A percentile compares a stretch with the other conserved stretches of the same genome.
phyloP scores from a whole-genome alignment of 805 yeast species.

The Candida hispaniensis region DNA sequence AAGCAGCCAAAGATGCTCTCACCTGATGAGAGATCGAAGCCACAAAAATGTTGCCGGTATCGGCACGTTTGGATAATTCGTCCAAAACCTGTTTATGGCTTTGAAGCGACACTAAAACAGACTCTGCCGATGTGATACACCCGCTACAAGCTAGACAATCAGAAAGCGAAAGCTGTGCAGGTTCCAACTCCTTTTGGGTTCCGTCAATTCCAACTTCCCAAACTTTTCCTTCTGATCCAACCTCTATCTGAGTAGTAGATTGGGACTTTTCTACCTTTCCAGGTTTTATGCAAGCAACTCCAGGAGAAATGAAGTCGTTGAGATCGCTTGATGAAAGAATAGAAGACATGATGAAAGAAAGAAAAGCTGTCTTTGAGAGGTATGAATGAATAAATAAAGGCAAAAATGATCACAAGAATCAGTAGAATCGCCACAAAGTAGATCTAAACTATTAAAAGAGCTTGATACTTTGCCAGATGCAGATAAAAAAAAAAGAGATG shows the following conservation, averaged over 20 bases:
- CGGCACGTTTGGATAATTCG: constrained; percentile 35
- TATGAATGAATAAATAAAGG: too few species aligned
- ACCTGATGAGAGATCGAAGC: constrained; percentile 80
- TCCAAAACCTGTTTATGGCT: constrained; percentile 69
- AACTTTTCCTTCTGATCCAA: constrained; percentile 54
- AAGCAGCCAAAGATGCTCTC: constrained; percentile 68
- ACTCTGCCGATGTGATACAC: constrained; percentile 96
- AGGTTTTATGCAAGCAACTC: constrained; percentile 90
- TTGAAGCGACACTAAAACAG: constrained; percentile 80
- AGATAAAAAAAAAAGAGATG: too few species aligned
- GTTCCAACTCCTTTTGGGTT: constrained; percentile 38
- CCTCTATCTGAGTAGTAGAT: constrained; percentile 36
- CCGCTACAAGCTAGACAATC: constrained; percentile 97
- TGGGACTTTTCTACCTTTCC: constrained; percentile 36
- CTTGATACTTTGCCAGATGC: too few species aligned
- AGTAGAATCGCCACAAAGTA: too few species aligned
- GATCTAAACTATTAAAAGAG: too few species aligned
- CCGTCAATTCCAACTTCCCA: constrained; percentile 54
- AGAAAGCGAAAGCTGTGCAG: constrained; percentile 79
- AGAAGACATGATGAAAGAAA: constrained; percentile 77
- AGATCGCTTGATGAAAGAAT: constrained; percentile 79
- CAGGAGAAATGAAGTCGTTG: constrained; percentile 90
- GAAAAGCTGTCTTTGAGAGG: too few species aligned
- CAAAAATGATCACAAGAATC: too few species aligned
- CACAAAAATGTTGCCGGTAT: constrained; percentile 41